phyloP scores from a whole-genome alignment of 768 basidiomycete genomes.

The Tulasnella sp. region DNA sequence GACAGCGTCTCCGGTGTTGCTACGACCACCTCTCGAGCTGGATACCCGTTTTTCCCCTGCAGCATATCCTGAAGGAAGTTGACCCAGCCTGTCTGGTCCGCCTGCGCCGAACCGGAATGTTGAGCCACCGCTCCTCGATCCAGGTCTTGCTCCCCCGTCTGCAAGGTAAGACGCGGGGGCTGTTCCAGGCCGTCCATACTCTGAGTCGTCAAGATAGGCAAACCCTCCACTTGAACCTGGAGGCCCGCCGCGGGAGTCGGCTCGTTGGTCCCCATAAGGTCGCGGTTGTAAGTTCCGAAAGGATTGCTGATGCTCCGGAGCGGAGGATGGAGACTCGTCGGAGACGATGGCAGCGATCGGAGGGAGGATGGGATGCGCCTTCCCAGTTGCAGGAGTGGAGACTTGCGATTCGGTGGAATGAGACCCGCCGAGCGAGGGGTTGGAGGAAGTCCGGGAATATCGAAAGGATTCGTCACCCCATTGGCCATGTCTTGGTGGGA shows the following conservation, averaged over 20 bases:
- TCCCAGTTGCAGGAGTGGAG: conserved; percentile 14
- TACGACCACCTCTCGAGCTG: neutral
- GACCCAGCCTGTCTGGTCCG: conserved; percentile 5
- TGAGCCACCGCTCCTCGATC: conserved; percentile 5
- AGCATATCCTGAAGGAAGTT: conserved; percentile 4
- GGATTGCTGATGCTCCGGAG: conserved; percentile 7
- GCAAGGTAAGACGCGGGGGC: conserved; percentile 19
- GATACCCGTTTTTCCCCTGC: neutral
- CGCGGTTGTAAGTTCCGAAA: neutral
- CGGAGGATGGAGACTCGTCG: conserved; percentile 13
- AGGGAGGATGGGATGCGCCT: conserved; percentile 19
- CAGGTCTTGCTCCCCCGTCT: conserved; percentile 1
- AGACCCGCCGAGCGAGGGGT: conserved; percentile 19
- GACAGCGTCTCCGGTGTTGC: conserved; percentile 8
- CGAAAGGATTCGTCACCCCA: conserved; percentile 8
- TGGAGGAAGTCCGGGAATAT: conserved; percentile 11
- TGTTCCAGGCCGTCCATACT: conserved; percentile 22
- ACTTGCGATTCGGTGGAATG: conserved; percentile 2
- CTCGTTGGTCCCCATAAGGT: neutral
- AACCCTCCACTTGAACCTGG: conserved; percentile 18
- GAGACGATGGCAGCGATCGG: conserved; percentile 22
- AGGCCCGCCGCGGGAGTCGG: neutral
- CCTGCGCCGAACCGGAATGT: neutral
- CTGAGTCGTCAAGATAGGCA: conserved; percentile 14
- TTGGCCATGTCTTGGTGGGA: conserved; percentile 12